phyloP scores from a whole-genome alignment of 352 stramenopile species.

The Phytophthora fragariaefolia region DNA sequence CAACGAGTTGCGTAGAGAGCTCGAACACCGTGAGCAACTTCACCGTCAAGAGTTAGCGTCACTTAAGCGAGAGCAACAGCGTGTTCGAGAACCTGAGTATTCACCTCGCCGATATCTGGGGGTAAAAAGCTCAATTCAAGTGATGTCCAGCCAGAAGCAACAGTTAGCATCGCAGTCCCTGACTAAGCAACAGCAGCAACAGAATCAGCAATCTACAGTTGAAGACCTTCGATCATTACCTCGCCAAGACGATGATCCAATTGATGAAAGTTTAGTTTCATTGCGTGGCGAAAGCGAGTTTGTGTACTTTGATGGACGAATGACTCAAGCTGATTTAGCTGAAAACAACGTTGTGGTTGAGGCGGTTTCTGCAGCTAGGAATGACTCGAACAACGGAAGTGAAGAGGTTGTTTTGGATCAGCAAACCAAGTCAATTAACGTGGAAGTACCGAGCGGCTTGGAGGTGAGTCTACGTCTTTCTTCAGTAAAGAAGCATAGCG shows the following conservation, averaged over 20 bases:
- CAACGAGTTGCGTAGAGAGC: slow-evolving; percentile 55
- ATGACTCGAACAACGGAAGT: neutral
- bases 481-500: neutral
- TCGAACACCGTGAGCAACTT: slow-evolving; percentile 53
- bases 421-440: slow-evolving; percentile 15
- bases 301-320: slow-evolving; percentile 57
- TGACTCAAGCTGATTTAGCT: slow-evolving; percentile 6
- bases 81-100: slow-evolving; percentile 2
- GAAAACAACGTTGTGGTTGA: neutral
- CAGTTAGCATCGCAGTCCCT: neutral
- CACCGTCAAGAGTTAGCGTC: slow-evolving; percentile 57
- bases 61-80: slow-evolving; percentile 38
- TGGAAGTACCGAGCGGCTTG: neutral
- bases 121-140: slow-evolving; percentile 17
- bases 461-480: neutral
- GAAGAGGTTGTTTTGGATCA: slow-evolving; percentile 4
- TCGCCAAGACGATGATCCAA: neutral
- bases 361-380: neutral
- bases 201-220: neutral
- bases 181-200: neutral
- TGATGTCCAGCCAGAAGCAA: neutral
- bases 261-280: slow-evolving; percentile 26
- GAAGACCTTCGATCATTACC: neutral
- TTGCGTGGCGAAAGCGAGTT: slow-evolving; percentile 64
- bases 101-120: slow-evolving; percentile 7